Evolutionary conservation across 345 rosid species (phyloP), one percentile per base, ranked within the genome.

Genomic region (Populus deltoides): DNA sequence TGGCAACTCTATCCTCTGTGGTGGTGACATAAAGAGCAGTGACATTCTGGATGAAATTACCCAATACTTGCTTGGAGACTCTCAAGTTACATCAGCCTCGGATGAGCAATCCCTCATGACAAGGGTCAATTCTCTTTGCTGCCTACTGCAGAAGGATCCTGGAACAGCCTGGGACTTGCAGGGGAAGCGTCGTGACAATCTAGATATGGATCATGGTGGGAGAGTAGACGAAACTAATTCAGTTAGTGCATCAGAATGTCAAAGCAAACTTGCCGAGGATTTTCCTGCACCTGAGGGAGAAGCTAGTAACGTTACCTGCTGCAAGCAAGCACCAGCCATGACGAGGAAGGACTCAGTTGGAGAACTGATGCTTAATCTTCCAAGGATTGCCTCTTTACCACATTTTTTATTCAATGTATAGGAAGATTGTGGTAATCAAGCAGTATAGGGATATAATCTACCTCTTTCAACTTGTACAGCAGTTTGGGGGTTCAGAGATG

Each of bases 51-150:
- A 91, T 81, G 90, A 84, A 82, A 84, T 95, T 78, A 89, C 93
- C 49, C 97, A 90, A 80, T 92, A 87, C 78, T 86, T 93, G 76
- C 91, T 95, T 24, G 90, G 90, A 72, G 97, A 95, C 74, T 83
- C 88, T 72, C 98, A 92, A 72, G 80, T 84, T 17, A 84, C 89
- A 43, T 68, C 92, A 68, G 73, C 88, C 22, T 89, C 96, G 25
- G 98, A 95, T 74, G 99, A 95, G 88, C 90, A 92, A 77, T 88
- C 83, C 76, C 93, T 93, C 57, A 91, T 93, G 96, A 88, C 99
- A 43, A 89, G 98, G 81, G 98, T 95, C 78, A 90, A 95, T 84
- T 95, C 99, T 81, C 92, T 95, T 29, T 93, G 88, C 83, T 92
- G 94, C 89, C 94, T 95, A 65, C 73, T 95, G 85, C 96, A 92